Percentiles rank a stretch among this genome's conserved stretches.
phyloP scores from a whole-genome alignment of 148 eudicot species.

The Cornus controversa region DNA sequence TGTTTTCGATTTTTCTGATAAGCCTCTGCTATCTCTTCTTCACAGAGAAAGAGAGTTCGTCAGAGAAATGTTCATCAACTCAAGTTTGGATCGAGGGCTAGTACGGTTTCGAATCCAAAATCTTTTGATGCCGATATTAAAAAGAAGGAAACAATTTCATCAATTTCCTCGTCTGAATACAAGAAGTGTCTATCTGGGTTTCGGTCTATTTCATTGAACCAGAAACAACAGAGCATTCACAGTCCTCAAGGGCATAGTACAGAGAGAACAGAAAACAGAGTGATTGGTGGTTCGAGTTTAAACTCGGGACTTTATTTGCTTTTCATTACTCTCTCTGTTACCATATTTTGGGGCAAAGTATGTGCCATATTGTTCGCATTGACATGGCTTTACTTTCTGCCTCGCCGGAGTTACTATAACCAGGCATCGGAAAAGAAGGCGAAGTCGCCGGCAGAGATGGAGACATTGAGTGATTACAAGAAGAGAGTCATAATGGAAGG shows the following conservation, averaged over 20 bases:
- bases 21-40: neutral
- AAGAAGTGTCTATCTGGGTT: too few species aligned
- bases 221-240: neutral
- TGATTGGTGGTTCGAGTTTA: neutral
- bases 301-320: slow-evolving; percentile 9
- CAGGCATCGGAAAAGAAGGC: neutral
- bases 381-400: slow-evolving; percentile 10
- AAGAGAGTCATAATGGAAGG: slow-evolving; percentile 30
- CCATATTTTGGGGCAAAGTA: slow-evolving; percentile 19
- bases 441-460: slow-evolving; percentile 11
- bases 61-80: too few species aligned
- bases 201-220: too few species aligned
- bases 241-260: too few species aligned
- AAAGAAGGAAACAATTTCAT: neutral
- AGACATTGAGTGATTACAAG: slow-evolving; percentile 2
- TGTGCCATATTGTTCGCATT: slow-evolving; percentile 18
- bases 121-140: too few species aligned
- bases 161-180: neutral
- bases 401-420: neutral
- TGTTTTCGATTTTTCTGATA: too few species aligned
- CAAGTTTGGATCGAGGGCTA: neutral
- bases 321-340: slow-evolving; percentile 7
- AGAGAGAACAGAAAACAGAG: neutral
- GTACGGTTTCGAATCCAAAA: too few species aligned
- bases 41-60: neutral